A percentile compares a stretch with the other conserved stretches of the same genome.
phyloP scores from a whole-genome alignment of 2,329 filamentous ascomycete species.

The Apiospora rasikravindrae region DNA sequence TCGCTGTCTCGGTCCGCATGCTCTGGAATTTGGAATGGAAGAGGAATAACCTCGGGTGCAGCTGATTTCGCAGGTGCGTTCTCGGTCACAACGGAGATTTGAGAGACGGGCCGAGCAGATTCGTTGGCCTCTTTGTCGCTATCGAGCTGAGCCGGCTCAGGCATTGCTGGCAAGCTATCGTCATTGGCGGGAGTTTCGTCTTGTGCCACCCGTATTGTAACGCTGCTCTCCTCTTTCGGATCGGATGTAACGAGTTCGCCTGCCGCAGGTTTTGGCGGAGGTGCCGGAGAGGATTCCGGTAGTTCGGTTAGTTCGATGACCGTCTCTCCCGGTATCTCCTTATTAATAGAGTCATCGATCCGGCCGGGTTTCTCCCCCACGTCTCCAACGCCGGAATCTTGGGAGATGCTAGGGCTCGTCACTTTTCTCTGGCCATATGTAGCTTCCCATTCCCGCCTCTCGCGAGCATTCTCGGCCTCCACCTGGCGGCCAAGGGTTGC shows the following conservation, averaged over 20 bases:
- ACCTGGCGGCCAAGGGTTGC: slow-evolving; percentile 71
- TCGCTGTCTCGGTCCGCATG: slow-evolving; percentile 37
- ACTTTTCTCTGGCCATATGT: slow-evolving; percentile 65
- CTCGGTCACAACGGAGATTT: slow-evolving; percentile 34
- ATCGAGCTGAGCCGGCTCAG: slow-evolving; percentile 39
- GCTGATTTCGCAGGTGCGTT: slow-evolving; percentile 40
- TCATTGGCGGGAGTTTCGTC: slow-evolving; percentile 30
- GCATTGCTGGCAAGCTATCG: slow-evolving; percentile 26
- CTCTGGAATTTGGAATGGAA: slow-evolving; percentile 67
- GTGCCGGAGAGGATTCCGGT: slow-evolving; percentile 36
- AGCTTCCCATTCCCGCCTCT: slow-evolving; percentile 76
- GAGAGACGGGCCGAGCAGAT: slow-evolving; percentile 36
- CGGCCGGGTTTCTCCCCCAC: slow-evolving; percentile 46
- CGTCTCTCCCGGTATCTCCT: slow-evolving; percentile 41
- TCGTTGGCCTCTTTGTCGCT: slow-evolving; percentile 39
- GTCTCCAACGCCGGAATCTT: slow-evolving; percentile 58
- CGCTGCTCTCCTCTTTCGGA: slow-evolving; percentile 21
- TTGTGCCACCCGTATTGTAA: slow-evolving; percentile 1
- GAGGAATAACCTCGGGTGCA: slow-evolving; percentile 62
- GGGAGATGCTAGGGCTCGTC: slow-evolving; percentile 38
- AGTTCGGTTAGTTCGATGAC: slow-evolving; percentile 62
- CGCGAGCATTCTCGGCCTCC: slow-evolving; percentile 64
- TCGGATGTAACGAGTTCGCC: not conserved
- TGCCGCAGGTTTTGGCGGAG: slow-evolving; percentile 26
- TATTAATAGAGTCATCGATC: slow-evolving; percentile 37